Evolutionary conservation across 768 basidiomycete genomes (phyloP).

Genomic region (Pleurotus eryngii): DNA sequence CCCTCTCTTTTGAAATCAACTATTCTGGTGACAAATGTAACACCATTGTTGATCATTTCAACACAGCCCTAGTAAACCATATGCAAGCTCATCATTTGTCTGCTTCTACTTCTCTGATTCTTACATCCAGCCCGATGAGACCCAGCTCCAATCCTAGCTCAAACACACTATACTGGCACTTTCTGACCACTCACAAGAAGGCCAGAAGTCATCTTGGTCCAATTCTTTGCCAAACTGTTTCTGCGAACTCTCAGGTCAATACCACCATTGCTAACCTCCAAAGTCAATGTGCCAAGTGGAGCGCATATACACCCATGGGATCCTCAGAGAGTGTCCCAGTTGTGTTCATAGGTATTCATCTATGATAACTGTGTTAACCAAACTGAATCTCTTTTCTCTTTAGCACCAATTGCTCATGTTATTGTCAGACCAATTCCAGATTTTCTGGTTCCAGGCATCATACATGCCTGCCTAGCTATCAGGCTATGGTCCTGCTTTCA

Average conservation of each 20-base stretch:
- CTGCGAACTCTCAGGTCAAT: neutral
- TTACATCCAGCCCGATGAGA: neutral
- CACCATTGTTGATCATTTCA: neutral
- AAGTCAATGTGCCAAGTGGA: neutral
- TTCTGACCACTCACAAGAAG: neutral
- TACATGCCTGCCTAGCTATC: neutral
- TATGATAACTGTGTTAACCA: no score
- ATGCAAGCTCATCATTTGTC: neutral
- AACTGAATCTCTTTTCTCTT: neutral
- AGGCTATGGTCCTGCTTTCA: neutral
- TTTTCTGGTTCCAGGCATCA: neutral
- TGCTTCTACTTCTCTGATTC: neutral
- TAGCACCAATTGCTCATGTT: neutral
- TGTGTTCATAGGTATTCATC: neutral
- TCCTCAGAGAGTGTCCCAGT: neutral
- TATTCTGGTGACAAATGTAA: neutral
- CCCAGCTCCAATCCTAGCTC: no score
- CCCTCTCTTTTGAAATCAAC: neutral
- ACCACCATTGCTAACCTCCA: neutral
- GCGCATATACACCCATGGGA: neutral
- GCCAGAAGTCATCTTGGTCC: neutral
- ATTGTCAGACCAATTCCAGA: neutral
- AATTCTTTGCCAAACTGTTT: neutral
- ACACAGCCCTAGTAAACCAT: neutral
- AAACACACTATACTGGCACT: neutral